Percentiles rank a stretch among this genome's conserved stretches.
Evolutionary conservation across 148 eudicot genomes (phyloP).

Genomic region (Beta vulgaris): DNA sequence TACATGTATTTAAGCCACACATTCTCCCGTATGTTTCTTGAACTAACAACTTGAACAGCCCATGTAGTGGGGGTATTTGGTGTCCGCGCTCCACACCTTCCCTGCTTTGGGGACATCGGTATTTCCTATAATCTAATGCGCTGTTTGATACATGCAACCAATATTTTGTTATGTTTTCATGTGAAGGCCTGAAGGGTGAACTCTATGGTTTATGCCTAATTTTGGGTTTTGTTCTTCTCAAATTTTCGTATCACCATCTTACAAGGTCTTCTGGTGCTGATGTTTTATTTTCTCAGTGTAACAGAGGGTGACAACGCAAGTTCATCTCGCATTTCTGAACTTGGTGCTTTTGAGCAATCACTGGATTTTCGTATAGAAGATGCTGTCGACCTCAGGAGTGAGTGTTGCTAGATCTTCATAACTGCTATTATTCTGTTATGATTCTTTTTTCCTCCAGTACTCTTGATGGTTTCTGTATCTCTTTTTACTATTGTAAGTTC

Average conservation of each 20-base stretch:
- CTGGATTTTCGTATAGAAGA: constrained; percentile 63
- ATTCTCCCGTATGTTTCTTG: constrained; percentile 1
- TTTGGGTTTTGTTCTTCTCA: not conserved
- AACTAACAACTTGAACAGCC: not conserved
- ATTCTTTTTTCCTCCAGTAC: not conserved
- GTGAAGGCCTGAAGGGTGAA: not conserved
- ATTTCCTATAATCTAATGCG: not conserved
- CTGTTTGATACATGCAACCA: not conserved
- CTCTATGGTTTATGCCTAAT: not conserved
- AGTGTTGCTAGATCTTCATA: constrained; percentile 26
- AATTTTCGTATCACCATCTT: not conserved
- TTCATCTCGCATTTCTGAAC: constrained; percentile 50
- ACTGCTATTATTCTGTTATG: not conserved
- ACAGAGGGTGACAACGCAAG: constrained; percentile 42
- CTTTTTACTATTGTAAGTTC: not conserved
- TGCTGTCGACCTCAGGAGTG: constrained; percentile 59
- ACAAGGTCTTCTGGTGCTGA: constrained; percentile 1
- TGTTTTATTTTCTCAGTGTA: constrained; percentile 47
- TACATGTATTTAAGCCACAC: not conserved
- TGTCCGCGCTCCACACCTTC: not conserved
- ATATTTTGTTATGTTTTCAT: constrained; percentile 5
- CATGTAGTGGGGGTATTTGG: constrained; percentile 2
- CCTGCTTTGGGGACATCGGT: not conserved
- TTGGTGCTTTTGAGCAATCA: constrained; percentile 67
- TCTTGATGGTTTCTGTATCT: not conserved